Conservation (phyloP, 1,284 basidiomycete species). For the Gymnopus androsaceus region DNA sequence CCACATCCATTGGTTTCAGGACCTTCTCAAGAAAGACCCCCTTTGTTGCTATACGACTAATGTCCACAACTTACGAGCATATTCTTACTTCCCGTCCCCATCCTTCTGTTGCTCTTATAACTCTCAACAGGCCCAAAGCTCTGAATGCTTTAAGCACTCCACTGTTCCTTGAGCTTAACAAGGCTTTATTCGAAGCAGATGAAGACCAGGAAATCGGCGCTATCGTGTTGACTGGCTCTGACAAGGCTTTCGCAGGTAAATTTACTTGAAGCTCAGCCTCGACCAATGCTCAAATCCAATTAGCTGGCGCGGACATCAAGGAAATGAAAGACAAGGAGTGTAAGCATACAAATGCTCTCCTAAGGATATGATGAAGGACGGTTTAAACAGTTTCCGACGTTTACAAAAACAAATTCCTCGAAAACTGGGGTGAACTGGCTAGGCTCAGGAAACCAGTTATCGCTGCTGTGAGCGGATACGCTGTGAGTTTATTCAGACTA, state of each 20-base stretch:
- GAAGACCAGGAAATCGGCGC: conserved; percentile 75
- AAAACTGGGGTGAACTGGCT: conserved; percentile 82
- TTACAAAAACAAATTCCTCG: conserved; percentile 88
- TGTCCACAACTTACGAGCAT: conserved; percentile 61
- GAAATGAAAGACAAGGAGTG: conserved; percentile 93
- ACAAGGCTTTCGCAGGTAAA: conserved; percentile 89
- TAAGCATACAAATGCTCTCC: conserved; percentile 37
- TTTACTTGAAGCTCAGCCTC: conserved; percentile 9
- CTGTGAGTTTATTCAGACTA: conserved; percentile 55
- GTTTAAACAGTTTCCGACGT: conserved; percentile 70
- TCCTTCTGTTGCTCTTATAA: conserved; percentile 83
- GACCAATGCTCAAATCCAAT: conserved; percentile 2
- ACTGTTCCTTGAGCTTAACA: conserved; percentile 78
- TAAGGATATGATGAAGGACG: neutral
- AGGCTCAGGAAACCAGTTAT: conserved; percentile 90
- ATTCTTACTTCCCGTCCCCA: conserved; percentile 78
- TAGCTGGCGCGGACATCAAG: conserved; percentile 89
- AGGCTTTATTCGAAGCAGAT: conserved; percentile 74
- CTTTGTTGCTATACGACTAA: conserved; percentile 31
- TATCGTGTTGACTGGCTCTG: conserved; percentile 92
- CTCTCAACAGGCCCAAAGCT: conserved; percentile 94
- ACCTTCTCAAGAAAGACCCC: conserved; percentile 15
- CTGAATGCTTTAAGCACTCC: conserved; percentile 90
- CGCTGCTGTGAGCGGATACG: conserved; percentile 94
- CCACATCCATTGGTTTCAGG: conserved; percentile 5